Percentiles rank a stretch among this genome's conserved stretches.
Conservation (phyloP, 192 early-diverging fungal genomes). For the Ambispora gerdemannii region DNA sequence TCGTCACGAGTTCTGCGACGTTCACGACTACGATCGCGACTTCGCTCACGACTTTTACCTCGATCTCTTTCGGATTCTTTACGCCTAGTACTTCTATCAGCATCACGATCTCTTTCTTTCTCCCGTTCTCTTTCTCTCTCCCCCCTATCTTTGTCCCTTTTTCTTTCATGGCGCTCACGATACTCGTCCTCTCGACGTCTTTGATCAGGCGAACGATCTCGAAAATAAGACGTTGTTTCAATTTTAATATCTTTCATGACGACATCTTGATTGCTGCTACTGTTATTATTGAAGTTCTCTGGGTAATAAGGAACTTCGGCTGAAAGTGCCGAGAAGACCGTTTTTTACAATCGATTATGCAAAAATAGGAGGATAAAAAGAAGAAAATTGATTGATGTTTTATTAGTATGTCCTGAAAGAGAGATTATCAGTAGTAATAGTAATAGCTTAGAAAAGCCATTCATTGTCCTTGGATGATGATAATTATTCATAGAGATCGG, state of each 20-base stretch:
- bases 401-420: slow-evolving; percentile 34
- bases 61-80: slow-evolving; percentile 33
- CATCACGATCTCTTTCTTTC: slow-evolving; percentile 35
- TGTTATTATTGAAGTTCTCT: background rate
- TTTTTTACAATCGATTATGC: background rate
- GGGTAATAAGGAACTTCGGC: slow-evolving; percentile 15
- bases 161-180: slow-evolving; percentile 39
- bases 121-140: slow-evolving; percentile 43
- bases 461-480: background rate
- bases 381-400: slow-evolving; percentile 21
- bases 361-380: slow-evolving; percentile 21
- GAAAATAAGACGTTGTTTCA: slow-evolving; percentile 21
- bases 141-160: slow-evolving; percentile 28
- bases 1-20: slow-evolving; percentile 40
- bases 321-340: background rate
- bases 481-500: background rate
- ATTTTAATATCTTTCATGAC: background rate
- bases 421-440: too few relatives aligned
- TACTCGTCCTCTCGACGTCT: slow-evolving; percentile 38
- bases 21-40: slow-evolving; percentile 41
- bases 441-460: background rate
- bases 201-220: slow-evolving; percentile 39
- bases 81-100: slow-evolving; percentile 41
- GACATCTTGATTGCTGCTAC: background rate
- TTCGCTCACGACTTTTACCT: slow-evolving; percentile 33